Evolutionary conservation across 352 stramenopile species (phyloP).

Genomic region (Phytophthora pini): DNA sequence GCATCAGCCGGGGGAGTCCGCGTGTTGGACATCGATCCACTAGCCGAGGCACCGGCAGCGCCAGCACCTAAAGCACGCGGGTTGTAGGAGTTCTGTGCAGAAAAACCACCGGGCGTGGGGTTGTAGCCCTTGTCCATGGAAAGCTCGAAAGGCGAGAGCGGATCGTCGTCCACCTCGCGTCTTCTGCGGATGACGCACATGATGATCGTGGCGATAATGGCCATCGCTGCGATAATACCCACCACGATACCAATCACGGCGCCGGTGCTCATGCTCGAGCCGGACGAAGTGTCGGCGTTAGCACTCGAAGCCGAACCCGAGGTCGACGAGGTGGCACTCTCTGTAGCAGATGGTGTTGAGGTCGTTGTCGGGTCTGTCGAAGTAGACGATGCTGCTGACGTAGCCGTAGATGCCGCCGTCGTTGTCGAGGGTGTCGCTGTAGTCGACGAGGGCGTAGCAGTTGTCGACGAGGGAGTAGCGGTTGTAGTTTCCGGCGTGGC

Average conservation of each 20-base stretch:
- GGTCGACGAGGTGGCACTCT: slow-evolving; percentile 17
- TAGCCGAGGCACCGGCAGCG: slow-evolving; percentile 17
- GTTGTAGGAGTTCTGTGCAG: slow-evolving; percentile 54
- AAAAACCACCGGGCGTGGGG: slow-evolving; percentile 40
- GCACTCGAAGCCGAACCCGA: slow-evolving; percentile 29
- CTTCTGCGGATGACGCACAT: slow-evolving; percentile 63
- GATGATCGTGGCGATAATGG: slow-evolving; percentile 61
- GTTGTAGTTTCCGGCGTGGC: slow-evolving; percentile 21
- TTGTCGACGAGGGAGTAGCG: slow-evolving; percentile 16
- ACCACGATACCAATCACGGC: slow-evolving; percentile 74
- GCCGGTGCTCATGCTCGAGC: slow-evolving; percentile 71
- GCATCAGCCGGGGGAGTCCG: slow-evolving; percentile 46
- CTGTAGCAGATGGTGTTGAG: slow-evolving; percentile 24
- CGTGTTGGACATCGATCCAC: slow-evolving; percentile 31
- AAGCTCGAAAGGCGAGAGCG: slow-evolving; percentile 82
- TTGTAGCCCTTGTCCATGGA: slow-evolving; percentile 87
- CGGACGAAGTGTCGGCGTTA: slow-evolving; percentile 30
- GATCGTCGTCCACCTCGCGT: slow-evolving; percentile 72
- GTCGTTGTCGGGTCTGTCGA: slow-evolving; percentile 32
- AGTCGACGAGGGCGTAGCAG: slow-evolving; percentile 15
- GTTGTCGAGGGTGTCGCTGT: slow-evolving; percentile 23
- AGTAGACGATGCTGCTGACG: slow-evolving; percentile 30
- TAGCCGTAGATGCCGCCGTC: slow-evolving; percentile 28
- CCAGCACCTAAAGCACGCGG: slow-evolving; percentile 31
- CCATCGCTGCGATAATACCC: slow-evolving; percentile 67